Percentiles rank a stretch among this genome's conserved stretches.
These are phyloP conservation scores for Periconia macrospinosa DNA, from an alignment of 2,329 filamentous ascomycete genomes.

Conservation along the genomic window DNA sequence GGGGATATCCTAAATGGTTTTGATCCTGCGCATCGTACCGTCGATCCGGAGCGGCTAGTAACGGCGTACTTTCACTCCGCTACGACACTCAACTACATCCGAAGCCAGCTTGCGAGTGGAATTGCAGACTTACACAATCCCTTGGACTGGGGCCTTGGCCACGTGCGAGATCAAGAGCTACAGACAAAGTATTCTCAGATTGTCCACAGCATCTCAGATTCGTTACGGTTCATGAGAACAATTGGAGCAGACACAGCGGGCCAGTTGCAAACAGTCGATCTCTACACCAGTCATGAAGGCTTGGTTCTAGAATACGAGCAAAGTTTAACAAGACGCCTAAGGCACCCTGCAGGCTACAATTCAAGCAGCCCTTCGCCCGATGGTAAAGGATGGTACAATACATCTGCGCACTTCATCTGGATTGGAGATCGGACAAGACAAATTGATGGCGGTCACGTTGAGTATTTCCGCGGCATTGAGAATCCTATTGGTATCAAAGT, in stretches of 20 bases:
- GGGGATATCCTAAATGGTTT: slow-evolving; percentile 96
- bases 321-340: slow-evolving; percentile 75
- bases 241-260: slow-evolving; percentile 85
- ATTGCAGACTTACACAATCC: slow-evolving; percentile 93
- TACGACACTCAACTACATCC: slow-evolving; percentile 90
- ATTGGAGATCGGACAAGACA: slow-evolving; percentile 96
- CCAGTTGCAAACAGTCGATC: slow-evolving; percentile 86
- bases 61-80: slow-evolving; percentile 95
- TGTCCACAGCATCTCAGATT: slow-evolving; percentile 84
- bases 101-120: slow-evolving; percentile 79
- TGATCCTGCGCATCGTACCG: slow-evolving; percentile 70
- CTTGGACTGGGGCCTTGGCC: slow-evolving; percentile 91
- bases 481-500: slow-evolving; percentile 98
- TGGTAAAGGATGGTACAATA: slow-evolving; percentile 80
- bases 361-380: slow-evolving; percentile 30
- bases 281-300: slow-evolving; percentile 95
- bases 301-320: slow-evolving; percentile 94
- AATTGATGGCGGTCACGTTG: slow-evolving; percentile 89
- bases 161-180: slow-evolving; percentile 80
- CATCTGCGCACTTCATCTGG: slow-evolving; percentile 96
- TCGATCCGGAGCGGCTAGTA: slow-evolving; percentile 83
- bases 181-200: slow-evolving; percentile 85
- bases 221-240: slow-evolving; percentile 89
- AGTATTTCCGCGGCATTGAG: slow-evolving; percentile 94
- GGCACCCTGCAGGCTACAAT: slow-evolving; percentile 58